Percentiles rank a stretch among this genome's conserved stretches.
Evolutionary conservation across 768 basidiomycete species (phyloP).

Genomic region (Rubroboletus pulcherrimus): DNA sequence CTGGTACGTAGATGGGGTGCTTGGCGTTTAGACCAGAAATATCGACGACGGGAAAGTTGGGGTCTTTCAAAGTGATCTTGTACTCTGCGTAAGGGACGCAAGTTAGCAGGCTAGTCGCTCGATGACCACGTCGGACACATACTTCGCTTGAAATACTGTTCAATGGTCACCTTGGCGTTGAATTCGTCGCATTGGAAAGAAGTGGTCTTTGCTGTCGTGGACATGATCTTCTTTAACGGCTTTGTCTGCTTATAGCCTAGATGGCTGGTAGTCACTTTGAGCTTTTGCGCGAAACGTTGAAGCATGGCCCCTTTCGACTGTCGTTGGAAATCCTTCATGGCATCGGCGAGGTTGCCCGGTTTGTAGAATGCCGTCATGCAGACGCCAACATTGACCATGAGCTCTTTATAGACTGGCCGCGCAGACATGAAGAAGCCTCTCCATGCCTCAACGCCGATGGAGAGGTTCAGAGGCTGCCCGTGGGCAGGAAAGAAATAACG

Average conservation of each 20-base stretch:
- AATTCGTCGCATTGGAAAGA: constrained; percentile 58
- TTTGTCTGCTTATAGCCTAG: constrained; percentile 53
- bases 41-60: constrained; percentile 56
- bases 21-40: constrained; percentile 37
- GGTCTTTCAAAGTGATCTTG: constrained; percentile 45
- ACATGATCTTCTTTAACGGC: constrained; percentile 38
- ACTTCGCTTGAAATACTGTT: constrained; percentile 64
- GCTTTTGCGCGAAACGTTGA: constrained; percentile 44
- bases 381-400: constrained; percentile 54
- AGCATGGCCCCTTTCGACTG: constrained; percentile 43
- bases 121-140: constrained; percentile 16
- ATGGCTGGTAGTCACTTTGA: constrained; percentile 57
- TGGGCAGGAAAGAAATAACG: constrained; percentile 47
- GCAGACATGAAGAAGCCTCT: constrained; percentile 51
- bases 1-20: constrained; percentile 47
- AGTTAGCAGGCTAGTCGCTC: constrained; percentile 4
- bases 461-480: constrained; percentile 24
- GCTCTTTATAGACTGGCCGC: constrained; percentile 43
- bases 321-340: constrained; percentile 45
- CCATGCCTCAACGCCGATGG: constrained; percentile 40
- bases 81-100: constrained; percentile 43
- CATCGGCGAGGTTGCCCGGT: constrained; percentile 60
- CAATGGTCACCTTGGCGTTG: constrained; percentile 51
- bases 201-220: constrained; percentile 41
- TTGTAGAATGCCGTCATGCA: constrained; percentile 55